Conservation (phyloP, 768 basidiomycete species). For the Boletus pseudo-olivaceus region DNA sequence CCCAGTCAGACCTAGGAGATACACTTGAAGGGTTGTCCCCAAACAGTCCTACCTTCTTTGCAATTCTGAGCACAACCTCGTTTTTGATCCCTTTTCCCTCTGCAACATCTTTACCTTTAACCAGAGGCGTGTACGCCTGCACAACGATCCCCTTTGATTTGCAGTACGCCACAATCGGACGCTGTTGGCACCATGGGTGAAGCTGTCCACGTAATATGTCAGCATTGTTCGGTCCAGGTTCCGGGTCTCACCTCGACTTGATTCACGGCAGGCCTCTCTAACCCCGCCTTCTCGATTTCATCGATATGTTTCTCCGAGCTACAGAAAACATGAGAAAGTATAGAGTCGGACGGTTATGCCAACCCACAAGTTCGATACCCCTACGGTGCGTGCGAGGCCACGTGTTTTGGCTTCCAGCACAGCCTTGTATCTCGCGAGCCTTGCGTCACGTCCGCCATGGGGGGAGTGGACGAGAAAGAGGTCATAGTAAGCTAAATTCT, state of each 20-base stretch:
- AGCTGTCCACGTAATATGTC: slow-evolving; percentile 39
- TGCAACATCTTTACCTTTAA: slow-evolving; percentile 39
- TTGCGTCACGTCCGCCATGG: slow-evolving; percentile 33
- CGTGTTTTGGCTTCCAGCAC: slow-evolving; percentile 32
- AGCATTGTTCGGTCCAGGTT: not conserved
- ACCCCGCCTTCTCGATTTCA: slow-evolving; percentile 24
- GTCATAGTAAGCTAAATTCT: slow-evolving; percentile 39
- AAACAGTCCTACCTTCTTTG: slow-evolving; percentile 61
- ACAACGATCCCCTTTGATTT: slow-evolving; percentile 52
- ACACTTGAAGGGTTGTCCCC: no score
- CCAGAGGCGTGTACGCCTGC: slow-evolving; percentile 71
- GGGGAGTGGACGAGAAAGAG: slow-evolving; percentile 48
- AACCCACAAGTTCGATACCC: slow-evolving; percentile 48
- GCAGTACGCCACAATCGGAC: slow-evolving; percentile 71
- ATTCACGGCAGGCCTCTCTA: slow-evolving; percentile 29
- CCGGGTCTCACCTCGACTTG: slow-evolving; percentile 22
- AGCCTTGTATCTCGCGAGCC: slow-evolving; percentile 40
- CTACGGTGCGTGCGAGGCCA: slow-evolving; percentile 38
- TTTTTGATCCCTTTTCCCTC: slow-evolving; percentile 41
- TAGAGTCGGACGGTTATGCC: not conserved
- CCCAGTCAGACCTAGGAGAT: not conserved
- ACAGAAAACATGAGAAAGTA: not conserved
- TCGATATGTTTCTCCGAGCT: slow-evolving; percentile 27
- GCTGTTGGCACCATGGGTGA: slow-evolving; percentile 80
- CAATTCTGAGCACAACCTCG: slow-evolving; percentile 46